These are phyloP conservation scores for Starmera quercuum DNA, from an alignment of 805 yeast genomes.

Conservation along the genomic window DNA sequence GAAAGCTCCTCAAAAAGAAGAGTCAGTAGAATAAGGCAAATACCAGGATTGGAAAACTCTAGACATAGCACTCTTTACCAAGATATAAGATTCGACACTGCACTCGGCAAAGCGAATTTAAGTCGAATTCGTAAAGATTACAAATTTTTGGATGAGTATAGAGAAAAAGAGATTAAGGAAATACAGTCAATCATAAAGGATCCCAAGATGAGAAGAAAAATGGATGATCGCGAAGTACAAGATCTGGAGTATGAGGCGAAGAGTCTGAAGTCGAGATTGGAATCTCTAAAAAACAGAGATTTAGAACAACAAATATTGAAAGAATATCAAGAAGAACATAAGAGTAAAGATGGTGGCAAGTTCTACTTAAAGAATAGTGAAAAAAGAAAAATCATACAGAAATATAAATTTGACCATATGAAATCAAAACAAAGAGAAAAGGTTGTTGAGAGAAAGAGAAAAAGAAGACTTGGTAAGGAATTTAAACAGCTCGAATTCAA, in stretches of 20 bases:
- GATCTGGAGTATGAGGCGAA: conserved; percentile 50
- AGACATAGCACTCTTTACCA: conserved; percentile 41
- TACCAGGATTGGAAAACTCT: conserved; percentile 54
- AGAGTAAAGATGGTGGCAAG: conserved; percentile 45
- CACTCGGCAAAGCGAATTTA: conserved; percentile 77
- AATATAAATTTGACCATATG: conserved; percentile 73
- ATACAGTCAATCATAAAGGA: conserved; percentile 52
- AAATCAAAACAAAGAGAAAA: conserved; percentile 65
- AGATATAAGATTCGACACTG: conserved; percentile 88
- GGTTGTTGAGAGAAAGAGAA: conserved; percentile 81
- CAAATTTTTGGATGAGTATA: conserved; percentile 78
- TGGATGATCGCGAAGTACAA: conserved; percentile 37
- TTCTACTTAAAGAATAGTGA: conserved; percentile 64
- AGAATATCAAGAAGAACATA: conserved; percentile 36
- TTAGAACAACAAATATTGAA: conserved; percentile 64
- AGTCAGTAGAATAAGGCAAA: conserved; percentile 62
- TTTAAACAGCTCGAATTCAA: conserved; percentile 45
- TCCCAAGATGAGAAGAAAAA: conserved; percentile 33
- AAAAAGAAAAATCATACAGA: conserved; percentile 64
- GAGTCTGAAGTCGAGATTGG: conserved; percentile 60
- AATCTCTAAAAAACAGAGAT: conserved; percentile 65
- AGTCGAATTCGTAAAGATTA: conserved; percentile 66
- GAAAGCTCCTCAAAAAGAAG: conserved; percentile 70
- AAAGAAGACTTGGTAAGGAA: conserved; percentile 77
- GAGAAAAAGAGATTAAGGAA: conserved; percentile 62